Conservation (phyloP, 768 basidiomycete genomes). For the Amanita fuliginea region DNA sequence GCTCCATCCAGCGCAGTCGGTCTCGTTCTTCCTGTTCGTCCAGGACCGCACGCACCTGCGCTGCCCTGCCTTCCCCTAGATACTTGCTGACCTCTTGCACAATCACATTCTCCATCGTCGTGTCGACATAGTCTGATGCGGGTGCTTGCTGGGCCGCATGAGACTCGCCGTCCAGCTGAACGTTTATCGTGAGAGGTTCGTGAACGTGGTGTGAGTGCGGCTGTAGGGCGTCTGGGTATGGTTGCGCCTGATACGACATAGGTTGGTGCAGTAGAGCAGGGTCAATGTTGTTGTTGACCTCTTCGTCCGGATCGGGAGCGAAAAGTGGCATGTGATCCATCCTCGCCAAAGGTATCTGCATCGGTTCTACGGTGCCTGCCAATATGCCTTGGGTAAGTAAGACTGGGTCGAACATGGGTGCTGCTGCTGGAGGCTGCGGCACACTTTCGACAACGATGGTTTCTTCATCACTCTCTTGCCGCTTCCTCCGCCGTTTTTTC, state of each 20-base stretch:
- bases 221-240: background rate
- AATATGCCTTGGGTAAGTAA: conserved; percentile 63
- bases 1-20: conserved; percentile 30
- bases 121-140: conserved; percentile 31
- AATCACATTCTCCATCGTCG: conserved; percentile 49
- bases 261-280: conserved; percentile 32
- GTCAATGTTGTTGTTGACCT: conserved; percentile 43
- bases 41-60: conserved; percentile 48
- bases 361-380: conserved; percentile 21
- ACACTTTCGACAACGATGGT: conserved; percentile 14
- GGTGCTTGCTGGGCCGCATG: background rate
- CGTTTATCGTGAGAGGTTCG: background rate
- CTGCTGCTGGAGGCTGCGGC: conserved; percentile 10
- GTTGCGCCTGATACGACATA: conserved; percentile 6
- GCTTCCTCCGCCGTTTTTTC: conserved; percentile 29
- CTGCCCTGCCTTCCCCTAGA: conserved; percentile 49
- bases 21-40: conserved; percentile 42
- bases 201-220: background rate
- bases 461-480: conserved; percentile 25
- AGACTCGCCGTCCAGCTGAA: background rate
- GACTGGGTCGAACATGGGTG: conserved; percentile 39
- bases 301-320: conserved; percentile 32
- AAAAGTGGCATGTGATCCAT: conserved; percentile 28
- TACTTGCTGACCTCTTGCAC: conserved; percentile 62
- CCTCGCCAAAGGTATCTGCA: conserved; percentile 16